Evolutionary conservation across 257 asterid species (phyloP).

Genomic region (Verbascum thapsus): DNA sequence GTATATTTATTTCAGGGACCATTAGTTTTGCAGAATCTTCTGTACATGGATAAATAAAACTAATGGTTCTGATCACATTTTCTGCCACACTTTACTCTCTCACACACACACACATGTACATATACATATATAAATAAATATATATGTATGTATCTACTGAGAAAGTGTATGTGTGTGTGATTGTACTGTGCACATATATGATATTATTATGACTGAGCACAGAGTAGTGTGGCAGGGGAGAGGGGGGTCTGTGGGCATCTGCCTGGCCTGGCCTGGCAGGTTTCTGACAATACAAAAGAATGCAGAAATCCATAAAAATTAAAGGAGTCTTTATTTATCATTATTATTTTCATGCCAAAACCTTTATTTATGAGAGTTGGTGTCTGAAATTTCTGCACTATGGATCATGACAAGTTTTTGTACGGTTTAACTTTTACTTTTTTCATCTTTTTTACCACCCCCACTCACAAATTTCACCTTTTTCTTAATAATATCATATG

Average conservation of each 20-base stretch:
- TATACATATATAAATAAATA: background rate
- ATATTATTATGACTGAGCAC: slow-evolving; percentile 59
- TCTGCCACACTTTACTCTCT: slow-evolving; percentile 20
- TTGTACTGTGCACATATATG: slow-evolving; percentile 60
- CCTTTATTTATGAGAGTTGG: slow-evolving; percentile 20
- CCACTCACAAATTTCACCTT: slow-evolving; percentile 20
- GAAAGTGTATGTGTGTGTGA: background rate
- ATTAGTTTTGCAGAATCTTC: slow-evolving; percentile 81
- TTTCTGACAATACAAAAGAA: slow-evolving; percentile 54
- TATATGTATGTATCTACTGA: slow-evolving; percentile 9
- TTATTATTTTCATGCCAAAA: slow-evolving; percentile 6
- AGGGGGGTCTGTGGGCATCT: slow-evolving; percentile 41
- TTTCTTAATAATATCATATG: no score
- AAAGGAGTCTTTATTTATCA: background rate
- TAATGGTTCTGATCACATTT: slow-evolving; percentile 60
- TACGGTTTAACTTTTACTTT: slow-evolving; percentile 28
- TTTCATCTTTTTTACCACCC: slow-evolving; percentile 15
- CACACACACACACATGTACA: slow-evolving; percentile 9
- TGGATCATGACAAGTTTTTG: slow-evolving; percentile 32
- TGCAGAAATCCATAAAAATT: slow-evolving; percentile 52
- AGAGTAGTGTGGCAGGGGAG: slow-evolving; percentile 31
- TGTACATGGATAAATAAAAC: slow-evolving; percentile 73
- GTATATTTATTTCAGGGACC: slow-evolving; percentile 85
- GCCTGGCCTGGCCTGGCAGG: slow-evolving; percentile 57
- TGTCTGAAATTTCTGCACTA: slow-evolving; percentile 29